phyloP scores from a whole-genome alignment of 1,284 basidiomycete species.

The Volvariella surrecta region DNA sequence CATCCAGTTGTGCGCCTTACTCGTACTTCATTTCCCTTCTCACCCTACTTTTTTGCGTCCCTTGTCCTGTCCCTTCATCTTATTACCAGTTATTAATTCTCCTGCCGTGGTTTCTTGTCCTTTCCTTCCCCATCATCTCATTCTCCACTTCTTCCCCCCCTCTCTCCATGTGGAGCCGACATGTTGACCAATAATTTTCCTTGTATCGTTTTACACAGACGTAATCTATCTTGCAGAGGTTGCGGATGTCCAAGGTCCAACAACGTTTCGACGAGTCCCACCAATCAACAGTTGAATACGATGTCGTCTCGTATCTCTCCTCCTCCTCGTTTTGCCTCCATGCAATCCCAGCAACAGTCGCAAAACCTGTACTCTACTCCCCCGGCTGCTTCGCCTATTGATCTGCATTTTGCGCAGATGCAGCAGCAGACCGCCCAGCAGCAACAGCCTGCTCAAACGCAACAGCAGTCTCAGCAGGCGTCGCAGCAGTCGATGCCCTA shows the following conservation, averaged over 20 bases:
- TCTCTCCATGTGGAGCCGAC: conserved; percentile 6
- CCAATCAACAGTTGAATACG: conserved; percentile 18
- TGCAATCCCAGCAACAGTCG: not conserved
- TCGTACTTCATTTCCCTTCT: not conserved
- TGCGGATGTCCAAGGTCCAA: conserved; percentile 55
- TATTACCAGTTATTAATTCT: not conserved
- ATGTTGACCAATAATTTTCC: conserved; percentile 37
- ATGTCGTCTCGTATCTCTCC: conserved; percentile 24
- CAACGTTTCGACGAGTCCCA: conserved; percentile 21
- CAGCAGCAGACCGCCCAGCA: not conserved
- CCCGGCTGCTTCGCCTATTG: conserved; percentile 9
- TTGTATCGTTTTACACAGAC: conserved; percentile 45
- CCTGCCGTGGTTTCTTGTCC: not conserved
- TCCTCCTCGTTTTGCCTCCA: conserved; percentile 33
- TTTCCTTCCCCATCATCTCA: conserved; percentile 6
- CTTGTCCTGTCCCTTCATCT: not conserved
- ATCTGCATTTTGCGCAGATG: conserved; percentile 1
- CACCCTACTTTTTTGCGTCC: not conserved
- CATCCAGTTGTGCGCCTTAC: too few species aligned
- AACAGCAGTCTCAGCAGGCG: too few species aligned
- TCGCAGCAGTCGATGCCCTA: too few species aligned
- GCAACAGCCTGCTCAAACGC: not conserved
- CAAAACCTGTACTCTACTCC: conserved; percentile 15
- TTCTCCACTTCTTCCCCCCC: conserved; percentile 7
- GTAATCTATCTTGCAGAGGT: conserved; percentile 65